phyloP scores from a whole-genome alignment of 306 rosid species.

The Ceratonia siliqua region DNA sequence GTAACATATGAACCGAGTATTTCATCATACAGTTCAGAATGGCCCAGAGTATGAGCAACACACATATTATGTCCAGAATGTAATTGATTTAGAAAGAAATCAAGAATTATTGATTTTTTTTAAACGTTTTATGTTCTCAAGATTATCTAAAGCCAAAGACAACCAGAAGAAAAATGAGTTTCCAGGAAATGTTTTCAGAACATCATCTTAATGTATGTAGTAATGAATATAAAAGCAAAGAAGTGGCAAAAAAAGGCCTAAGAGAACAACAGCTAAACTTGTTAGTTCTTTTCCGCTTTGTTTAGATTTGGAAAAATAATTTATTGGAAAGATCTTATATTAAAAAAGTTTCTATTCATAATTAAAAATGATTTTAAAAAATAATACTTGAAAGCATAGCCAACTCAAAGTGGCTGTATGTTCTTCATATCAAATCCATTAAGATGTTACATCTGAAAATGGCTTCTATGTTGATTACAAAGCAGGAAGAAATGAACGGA shows the following conservation, averaged over 20 bases:
- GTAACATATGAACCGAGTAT: conserved; percentile 12
- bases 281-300: not conserved
- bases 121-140: conserved; percentile 7
- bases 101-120: not conserved
- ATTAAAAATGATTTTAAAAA: not conserved
- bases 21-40: not conserved
- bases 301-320: not conserved
- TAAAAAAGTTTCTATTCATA: not conserved
- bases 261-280: not conserved
- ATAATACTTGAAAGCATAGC: conserved; percentile 14
- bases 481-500: not conserved
- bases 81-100: not conserved
- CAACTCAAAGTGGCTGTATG: conserved; percentile 4
- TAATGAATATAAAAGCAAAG: not conserved
- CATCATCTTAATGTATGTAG: not conserved
- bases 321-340: not conserved
- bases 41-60: not conserved
- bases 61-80: conserved; percentile 19
- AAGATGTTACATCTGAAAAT: conserved; percentile 5
- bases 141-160: not conserved
- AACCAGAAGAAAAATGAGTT: conserved; percentile 1
- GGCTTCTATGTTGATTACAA: not conserved
- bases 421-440: conserved; percentile 12
- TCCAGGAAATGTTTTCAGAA: conserved; percentile 16
- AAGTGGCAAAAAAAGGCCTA: not conserved